Percentiles rank a stretch among this genome's conserved stretches.
phyloP scores from a whole-genome alignment of 176 grass and related monocot genomes.

The Calamus simplicifolius region DNA sequence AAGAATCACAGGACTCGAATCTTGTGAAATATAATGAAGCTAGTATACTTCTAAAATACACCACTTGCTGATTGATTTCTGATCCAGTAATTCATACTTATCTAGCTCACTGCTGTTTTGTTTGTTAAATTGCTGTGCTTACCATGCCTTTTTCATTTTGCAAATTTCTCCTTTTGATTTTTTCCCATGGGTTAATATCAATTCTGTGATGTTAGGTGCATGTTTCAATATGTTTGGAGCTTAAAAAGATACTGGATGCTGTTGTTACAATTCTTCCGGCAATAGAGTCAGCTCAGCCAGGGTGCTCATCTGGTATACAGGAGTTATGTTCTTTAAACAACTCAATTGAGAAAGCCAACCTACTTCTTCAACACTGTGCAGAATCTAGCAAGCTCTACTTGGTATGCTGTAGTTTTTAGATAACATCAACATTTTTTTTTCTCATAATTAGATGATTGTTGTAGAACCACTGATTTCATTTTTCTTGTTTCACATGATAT shows the following conservation, averaged over 20 bases:
- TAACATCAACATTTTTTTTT: too few species aligned
- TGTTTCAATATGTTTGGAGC: constrained; percentile 47
- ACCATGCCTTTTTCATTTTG: not conserved
- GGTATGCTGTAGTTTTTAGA: constrained; percentile 37
- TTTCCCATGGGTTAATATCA: not conserved
- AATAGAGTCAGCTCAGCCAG: constrained; percentile 82
- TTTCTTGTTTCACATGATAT: too few species aligned
- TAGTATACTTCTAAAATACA: too few species aligned
- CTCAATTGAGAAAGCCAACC: constrained; percentile 67
- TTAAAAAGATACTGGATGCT: constrained; percentile 75
- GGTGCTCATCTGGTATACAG: constrained; percentile 69
- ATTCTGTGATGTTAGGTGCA: constrained; percentile 47
- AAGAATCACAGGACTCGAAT: too few species aligned
- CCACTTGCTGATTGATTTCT: too few species aligned
- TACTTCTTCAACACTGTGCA: constrained; percentile 53
- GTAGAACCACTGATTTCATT: too few species aligned
- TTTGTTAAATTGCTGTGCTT: too few species aligned
- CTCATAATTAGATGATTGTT: too few species aligned
- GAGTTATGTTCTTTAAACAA: constrained; percentile 82
- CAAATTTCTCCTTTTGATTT: not conserved
- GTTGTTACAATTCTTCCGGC: constrained; percentile 65
- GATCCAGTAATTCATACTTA: too few species aligned
- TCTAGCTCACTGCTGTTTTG: too few species aligned
- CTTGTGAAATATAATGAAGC: too few species aligned
- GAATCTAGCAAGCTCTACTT: constrained; percentile 90